These are phyloP conservation scores for Gossypium longicalyx DNA, from an alignment of 345 rosid species.

Conservation along the genomic window DNA sequence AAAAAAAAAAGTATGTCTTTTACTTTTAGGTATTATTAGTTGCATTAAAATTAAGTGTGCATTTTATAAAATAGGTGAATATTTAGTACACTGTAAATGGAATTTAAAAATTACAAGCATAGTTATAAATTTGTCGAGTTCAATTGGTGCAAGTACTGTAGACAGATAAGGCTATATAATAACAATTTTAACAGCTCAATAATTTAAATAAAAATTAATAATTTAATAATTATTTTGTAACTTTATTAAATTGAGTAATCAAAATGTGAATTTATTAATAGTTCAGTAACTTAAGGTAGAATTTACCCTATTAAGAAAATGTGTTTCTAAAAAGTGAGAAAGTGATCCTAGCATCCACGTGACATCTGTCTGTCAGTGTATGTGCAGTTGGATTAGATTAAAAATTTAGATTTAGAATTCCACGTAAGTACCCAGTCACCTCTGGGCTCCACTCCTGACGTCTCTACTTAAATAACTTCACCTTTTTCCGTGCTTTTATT, in stretches of 20 bases:
- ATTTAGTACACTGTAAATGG: fast-evolving
- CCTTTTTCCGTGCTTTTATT: too few species aligned
- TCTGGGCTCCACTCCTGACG: neutral
- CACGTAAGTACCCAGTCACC: conserved; percentile 10
- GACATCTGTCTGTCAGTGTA: neutral
- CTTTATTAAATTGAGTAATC: too few species aligned
- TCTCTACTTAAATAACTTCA: neutral
- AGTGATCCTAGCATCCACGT: neutral
- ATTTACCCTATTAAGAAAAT: neutral
- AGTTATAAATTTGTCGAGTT: too few species aligned
- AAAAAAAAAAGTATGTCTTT: too few species aligned
- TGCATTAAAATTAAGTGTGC: too few species aligned
- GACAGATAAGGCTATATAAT: fast-evolving
- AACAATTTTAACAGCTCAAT: too few species aligned
- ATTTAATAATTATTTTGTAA: fast-evolving
- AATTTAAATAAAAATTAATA: too few species aligned
- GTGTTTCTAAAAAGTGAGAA: neutral
- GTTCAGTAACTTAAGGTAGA: fast-evolving
- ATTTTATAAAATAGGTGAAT: too few species aligned
- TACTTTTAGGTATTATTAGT: too few species aligned
- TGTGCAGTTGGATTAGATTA: neutral
- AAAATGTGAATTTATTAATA: too few species aligned
- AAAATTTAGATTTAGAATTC: neutral
- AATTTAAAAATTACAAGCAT: too few species aligned
- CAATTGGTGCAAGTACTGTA: too few species aligned